Evolutionary conservation across 1,139 yeast species (phyloP).

Genomic region (Groenewaldozyma sp.): DNA sequence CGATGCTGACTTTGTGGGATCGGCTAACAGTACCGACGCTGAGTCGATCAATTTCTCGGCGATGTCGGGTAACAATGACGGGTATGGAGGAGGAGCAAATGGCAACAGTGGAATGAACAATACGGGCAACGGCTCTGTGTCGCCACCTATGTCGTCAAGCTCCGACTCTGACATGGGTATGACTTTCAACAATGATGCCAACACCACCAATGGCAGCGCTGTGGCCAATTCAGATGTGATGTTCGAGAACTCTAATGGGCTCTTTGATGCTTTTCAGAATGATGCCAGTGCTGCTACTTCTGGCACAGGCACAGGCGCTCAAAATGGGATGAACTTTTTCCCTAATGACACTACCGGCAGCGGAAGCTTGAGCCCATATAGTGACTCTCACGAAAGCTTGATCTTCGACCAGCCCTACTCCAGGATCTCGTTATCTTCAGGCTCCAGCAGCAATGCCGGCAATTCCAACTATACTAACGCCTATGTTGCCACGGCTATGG

Average conservation of each 20-base stretch:
- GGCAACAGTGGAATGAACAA: neutral
- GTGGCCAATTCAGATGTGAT: neutral
- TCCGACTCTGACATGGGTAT: constrained; percentile 5
- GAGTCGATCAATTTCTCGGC: too few relatives aligned
- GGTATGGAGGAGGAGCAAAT: neutral
- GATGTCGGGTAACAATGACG: too few relatives aligned
- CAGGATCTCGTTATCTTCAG: too few relatives aligned
- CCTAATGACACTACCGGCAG: neutral
- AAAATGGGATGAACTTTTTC: neutral
- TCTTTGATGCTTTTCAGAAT: constrained; percentile 1
- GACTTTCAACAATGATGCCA: constrained; percentile 1
- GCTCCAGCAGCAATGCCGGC: neutral
- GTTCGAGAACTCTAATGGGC: neutral
- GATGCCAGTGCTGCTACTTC: constrained; percentile 1
- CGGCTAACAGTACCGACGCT: neutral
- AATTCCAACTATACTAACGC: neutral
- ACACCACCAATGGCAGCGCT: constrained; percentile 6
- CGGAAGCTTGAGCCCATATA: constrained; percentile 1
- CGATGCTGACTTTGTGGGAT: neutral
- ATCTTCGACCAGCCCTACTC: neutral
- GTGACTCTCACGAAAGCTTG: constrained; percentile 2
- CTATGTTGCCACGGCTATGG: neutral
- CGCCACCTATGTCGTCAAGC: constrained; percentile 2
- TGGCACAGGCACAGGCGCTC: neutral
- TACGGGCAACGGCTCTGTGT: neutral